Evolutionary conservation across 1,284 basidiomycete genomes (phyloP), one percentile per base, ranked within the genome.

Genomic region (Hemileia vastatrix): DNA sequence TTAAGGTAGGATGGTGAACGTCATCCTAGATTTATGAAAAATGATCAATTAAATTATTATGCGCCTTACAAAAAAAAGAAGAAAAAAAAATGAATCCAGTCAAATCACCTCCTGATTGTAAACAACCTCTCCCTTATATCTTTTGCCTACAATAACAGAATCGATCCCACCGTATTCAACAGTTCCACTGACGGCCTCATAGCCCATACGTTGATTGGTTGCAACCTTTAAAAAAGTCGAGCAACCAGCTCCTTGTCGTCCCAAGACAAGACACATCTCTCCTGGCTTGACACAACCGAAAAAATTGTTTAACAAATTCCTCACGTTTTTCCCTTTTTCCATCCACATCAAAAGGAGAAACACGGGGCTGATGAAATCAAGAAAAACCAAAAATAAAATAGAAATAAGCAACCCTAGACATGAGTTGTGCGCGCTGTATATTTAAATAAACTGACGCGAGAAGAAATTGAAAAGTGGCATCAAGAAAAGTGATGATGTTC

Each of bases 81-180:
- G 66, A 19, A 63, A 66, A 61, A 63, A 67, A 40, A 65, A 64
- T 3, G 66, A 66, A 40, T 66, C 61, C 8, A 70, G 61, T 21
- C 56, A 64, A 62, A 71, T 68, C 32, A 67, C 69, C 70, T 81
- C 80, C 66, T 78, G 68, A 70, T 88, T 90, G 76, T 90, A 92
- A 11, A 86, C 83, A 9, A 89, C 86, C 76, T 93, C 90, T 54
- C 90, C 91, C 65, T 83, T 86, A 68, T 77, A 78, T 15, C 11
- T 6, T 27, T 50, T 50, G 6, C 6, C 19, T 15, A 50, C 31
- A 11, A 15, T 13, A 15, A 11, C n/a, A 24, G 49, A 13, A 15
- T 23, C 66, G 67, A 88, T 80, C 0, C 83, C 82, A 69, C 85
- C 84, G 78, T 76, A 87, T 83, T 77, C 76, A 57, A 84, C 81